A percentile compares a stretch with the other conserved stretches of the same genome.
Evolutionary conservation across 805 yeast species (phyloP).

Genomic region (Tetrapisispora nanseiensis): DNA sequence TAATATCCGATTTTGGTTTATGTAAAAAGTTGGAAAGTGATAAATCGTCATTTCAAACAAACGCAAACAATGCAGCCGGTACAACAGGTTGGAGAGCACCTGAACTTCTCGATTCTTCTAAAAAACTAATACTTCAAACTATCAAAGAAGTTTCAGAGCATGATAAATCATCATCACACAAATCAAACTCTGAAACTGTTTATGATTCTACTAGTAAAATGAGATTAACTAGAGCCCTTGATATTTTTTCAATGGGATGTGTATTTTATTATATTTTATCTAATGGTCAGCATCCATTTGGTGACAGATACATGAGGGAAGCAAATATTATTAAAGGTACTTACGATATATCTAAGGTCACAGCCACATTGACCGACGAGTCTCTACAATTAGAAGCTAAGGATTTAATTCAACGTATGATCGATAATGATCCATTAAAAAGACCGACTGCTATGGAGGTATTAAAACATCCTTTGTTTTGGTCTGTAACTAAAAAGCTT

Average conservation of each 20-base stretch:
- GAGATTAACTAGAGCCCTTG: constrained; percentile 79
- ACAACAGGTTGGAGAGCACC: constrained; percentile 99
- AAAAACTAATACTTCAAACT: background rate
- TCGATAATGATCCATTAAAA: constrained; percentile 48
- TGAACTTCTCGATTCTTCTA: constrained; percentile 43
- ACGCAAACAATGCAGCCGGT: constrained; percentile 81
- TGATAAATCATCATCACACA: background rate
- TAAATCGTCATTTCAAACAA: constrained; percentile 87
- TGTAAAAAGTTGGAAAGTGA: constrained; percentile 88
- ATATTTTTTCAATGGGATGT: constrained; percentile 90
- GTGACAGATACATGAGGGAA: constrained; percentile 81
- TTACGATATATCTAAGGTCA: constrained; percentile 37
- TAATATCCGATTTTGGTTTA: constrained; percentile 92
- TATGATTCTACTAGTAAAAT: constrained; percentile 38
- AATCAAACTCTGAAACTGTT: constrained; percentile 9
- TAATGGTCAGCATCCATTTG: constrained; percentile 86
- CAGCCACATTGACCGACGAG: constrained; percentile 21
- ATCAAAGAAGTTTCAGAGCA: constrained; percentile 2
- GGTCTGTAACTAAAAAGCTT: constrained; percentile 64
- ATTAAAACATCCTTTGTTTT: constrained; percentile 79
- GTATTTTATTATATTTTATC: constrained; percentile 81
- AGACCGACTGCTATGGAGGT: constrained; percentile 67
- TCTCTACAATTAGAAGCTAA: constrained; percentile 46
- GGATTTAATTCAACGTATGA: constrained; percentile 67
- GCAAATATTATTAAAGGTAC: constrained; percentile 72